Base-by-base conservation (phyloP, 192 early-diverging fungal genomes). In the Entomortierella lignicola region DNA sequence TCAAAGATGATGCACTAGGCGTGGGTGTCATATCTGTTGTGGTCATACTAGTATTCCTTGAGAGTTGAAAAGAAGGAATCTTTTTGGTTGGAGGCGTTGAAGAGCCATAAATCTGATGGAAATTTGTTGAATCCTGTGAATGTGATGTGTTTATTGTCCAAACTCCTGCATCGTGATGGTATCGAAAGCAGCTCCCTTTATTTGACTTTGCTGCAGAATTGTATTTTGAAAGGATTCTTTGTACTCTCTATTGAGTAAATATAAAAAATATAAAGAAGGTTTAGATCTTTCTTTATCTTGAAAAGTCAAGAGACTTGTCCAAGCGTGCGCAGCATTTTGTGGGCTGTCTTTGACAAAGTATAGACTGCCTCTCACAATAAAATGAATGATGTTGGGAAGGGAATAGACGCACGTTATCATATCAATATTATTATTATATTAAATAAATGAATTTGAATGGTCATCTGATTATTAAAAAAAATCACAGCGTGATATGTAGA, bases 41-140 rank as follows among this genome's bases (percentile, higher is more conserved):
- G 0, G 75, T 79, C 47, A 57, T 59, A 8, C 53, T 77, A 5
- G 75, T 70, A 20, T 79, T 79, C 52, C 75, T 58, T 15, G 75
- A 79, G n/a, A 79, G 52, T 29, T 79, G 75, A 29, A 66, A 79
- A 0, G 75, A 63, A 6, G 66, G 75, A n/a, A 79, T 23, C 39
- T 69, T 69, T 50, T 70, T 79, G 8, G 63, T 27, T 17, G 44
- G 68, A n/a, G 54, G 61, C 4, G 67, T 43, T 2, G 60, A 68
- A 17, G 60, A 15, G 5, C 11, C 37, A 20, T 34, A 3, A 1
- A 1, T 44, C 1, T 12, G 37, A 5, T 48, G 42, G 23, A 61
- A 60, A 34, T 25, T 2, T 0, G 53, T 8, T 5, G 58, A 23
- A 10, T 66, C 57, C 26, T 53, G 57, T 18, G 58, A 44, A 51